These are phyloP conservation scores for Gilbertella persicaria DNA, from an alignment of 371 early-diverging fungal species.

Conservation along the genomic window DNA sequence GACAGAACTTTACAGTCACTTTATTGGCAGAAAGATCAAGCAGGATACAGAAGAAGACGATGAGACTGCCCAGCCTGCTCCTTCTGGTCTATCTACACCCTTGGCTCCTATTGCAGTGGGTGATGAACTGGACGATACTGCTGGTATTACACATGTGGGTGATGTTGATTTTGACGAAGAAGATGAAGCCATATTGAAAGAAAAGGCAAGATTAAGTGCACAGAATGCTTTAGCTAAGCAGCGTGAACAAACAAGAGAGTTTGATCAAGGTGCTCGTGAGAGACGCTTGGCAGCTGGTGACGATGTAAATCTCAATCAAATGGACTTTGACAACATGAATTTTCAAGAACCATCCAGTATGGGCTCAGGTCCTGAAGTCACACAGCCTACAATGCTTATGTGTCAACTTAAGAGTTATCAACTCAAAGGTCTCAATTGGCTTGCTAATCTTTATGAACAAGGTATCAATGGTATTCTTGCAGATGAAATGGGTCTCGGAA, in stretches of 20 bases:
- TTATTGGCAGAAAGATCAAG: slow-evolving; percentile 84
- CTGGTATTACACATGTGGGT: slow-evolving; percentile 35
- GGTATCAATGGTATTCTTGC: slow-evolving; percentile 98
- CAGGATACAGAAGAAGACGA: slow-evolving; percentile 45
- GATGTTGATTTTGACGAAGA: slow-evolving; percentile 83
- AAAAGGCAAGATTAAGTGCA: slow-evolving; percentile 75
- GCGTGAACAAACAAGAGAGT: slow-evolving; percentile 67
- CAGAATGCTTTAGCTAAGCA: slow-evolving; percentile 81
- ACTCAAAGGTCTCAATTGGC: slow-evolving; percentile 98
- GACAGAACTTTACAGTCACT: slow-evolving; percentile 97
- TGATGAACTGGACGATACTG: slow-evolving; percentile 21
- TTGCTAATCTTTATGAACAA: slow-evolving; percentile 94
- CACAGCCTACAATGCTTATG: slow-evolving; percentile 89
- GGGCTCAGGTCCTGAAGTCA: slow-evolving; percentile 68
- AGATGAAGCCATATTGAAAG: slow-evolving; percentile 70
- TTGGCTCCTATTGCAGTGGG: slow-evolving; percentile 6
- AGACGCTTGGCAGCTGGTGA: slow-evolving; percentile 48
- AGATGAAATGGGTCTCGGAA: slow-evolving; percentile 96
- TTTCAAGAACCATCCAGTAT: slow-evolving; percentile 82
- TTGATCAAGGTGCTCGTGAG: slow-evolving; percentile 67
- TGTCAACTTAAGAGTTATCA: slow-evolving; percentile 94
- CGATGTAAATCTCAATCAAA: slow-evolving; percentile 51
- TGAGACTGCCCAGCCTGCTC: slow-evolving; percentile 41
- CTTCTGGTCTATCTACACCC: slow-evolving; percentile 27
- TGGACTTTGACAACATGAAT: slow-evolving; percentile 78